Evolutionary conservation across 139 green algal species (phyloP).

Genomic region (Raphidocelis subcapitata): DNA sequence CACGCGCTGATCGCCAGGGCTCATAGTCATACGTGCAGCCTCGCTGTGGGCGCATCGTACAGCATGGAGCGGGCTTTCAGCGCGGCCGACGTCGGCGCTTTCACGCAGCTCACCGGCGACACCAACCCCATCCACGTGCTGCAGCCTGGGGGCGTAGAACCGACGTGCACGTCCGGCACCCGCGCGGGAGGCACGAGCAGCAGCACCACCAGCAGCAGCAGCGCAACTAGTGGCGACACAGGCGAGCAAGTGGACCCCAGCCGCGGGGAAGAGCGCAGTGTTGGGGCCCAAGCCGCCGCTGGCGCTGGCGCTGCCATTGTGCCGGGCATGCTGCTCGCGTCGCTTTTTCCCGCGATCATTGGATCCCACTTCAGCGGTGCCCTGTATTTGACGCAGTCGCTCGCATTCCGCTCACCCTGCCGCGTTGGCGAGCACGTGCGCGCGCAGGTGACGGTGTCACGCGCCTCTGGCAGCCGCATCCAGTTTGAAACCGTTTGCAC

Average conservation of each 20-base stretch:
- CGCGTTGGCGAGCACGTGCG: slow-evolving; percentile 34
- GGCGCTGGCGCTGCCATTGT: slow-evolving; percentile 45
- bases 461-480: slow-evolving; percentile 7
- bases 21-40: no score
- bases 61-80: slow-evolving; percentile 31
- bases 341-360: slow-evolving; percentile 78
- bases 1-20: no score
- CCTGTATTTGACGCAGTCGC: slow-evolving; percentile 65
- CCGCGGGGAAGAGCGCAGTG: no score
- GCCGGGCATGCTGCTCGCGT: slow-evolving; percentile 72
- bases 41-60: not conserved
- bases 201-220: no score
- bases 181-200: no score
- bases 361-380: slow-evolving; percentile 61
- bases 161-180: no score
- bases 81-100: slow-evolving; percentile 43
- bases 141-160: no score
- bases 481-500: slow-evolving; percentile 15
- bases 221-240: no score
- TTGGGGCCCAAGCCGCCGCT: not conserved
- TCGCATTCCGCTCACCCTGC: slow-evolving; percentile 57
- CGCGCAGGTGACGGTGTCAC: slow-evolving; percentile 5
- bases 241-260: no score
- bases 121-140: slow-evolving; percentile 22
- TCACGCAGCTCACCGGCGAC: slow-evolving; percentile 60